Conservation (phyloP, 345 rosid genomes). For the Euphorbia lathyris region DNA sequence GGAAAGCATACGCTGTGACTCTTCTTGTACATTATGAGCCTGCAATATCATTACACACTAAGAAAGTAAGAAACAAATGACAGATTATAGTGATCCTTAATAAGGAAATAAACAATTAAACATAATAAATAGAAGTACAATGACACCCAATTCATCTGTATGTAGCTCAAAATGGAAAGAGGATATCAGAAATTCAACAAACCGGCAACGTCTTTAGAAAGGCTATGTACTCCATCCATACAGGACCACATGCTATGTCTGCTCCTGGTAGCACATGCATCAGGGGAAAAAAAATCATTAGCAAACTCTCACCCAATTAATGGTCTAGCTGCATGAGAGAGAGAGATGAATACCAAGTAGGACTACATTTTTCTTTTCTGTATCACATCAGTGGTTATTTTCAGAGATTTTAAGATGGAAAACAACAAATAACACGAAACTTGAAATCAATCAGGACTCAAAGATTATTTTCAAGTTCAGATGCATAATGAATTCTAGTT, state of each 20-base stretch:
- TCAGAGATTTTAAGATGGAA: neutral
- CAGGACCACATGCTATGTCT: slow-evolving; percentile 87
- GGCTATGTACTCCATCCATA: slow-evolving; percentile 88
- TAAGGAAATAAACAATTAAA: neutral
- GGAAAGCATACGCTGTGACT: slow-evolving; percentile 74
- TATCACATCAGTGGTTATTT: neutral
- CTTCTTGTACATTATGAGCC: slow-evolving; percentile 70
- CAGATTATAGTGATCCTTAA: neutral
- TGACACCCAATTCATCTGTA: slow-evolving; percentile 1
- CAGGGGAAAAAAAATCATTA: slow-evolving; percentile 15
- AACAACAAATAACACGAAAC: neutral
- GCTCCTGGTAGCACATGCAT: slow-evolving; percentile 57
- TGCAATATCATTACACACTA: slow-evolving; percentile 35
- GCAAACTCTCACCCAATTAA: neutral
- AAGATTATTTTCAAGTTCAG: neutral
- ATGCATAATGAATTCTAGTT: neutral
- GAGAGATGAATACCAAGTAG: too few species aligned
- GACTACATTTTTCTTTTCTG: neutral
- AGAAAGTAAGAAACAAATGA: slow-evolving; percentile 21
- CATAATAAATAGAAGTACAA: neutral
- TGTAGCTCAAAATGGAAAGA: neutral
- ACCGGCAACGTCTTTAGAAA: slow-evolving; percentile 82
- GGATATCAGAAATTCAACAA: slow-evolving; percentile 34
- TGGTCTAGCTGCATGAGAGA: neutral
- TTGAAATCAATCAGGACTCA: neutral